Conservation (phyloP, 2,329 filamentous ascomycete species). For the Talaromyces sp. region DNA sequence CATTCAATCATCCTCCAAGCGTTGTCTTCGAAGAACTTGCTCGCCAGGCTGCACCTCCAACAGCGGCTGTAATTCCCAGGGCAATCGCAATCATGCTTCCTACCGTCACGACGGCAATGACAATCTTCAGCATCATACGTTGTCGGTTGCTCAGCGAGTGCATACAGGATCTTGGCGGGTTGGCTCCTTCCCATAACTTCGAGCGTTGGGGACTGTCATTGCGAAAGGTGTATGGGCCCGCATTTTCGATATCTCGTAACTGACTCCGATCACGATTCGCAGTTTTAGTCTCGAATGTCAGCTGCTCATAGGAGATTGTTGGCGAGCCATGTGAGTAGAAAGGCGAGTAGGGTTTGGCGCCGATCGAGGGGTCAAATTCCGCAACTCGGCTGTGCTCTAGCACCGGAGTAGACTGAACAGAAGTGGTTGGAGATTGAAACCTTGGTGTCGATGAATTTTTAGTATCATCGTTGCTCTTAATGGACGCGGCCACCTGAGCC, state of each 20-base stretch:
- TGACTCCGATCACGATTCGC: conserved; percentile 16
- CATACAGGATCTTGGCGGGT: conserved; percentile 39
- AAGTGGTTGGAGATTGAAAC: conserved; percentile 13
- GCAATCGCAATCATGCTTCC: conserved; percentile 50
- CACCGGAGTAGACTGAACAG: conserved; percentile 22
- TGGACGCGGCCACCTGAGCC: conserved; percentile 27
- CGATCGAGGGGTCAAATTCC: conserved; percentile 44
- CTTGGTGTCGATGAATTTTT: conserved; percentile 16
- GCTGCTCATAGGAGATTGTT: conserved; percentile 28
- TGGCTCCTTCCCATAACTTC: conserved; percentile 39
- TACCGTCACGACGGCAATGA: conserved; percentile 46
- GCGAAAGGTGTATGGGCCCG: conserved; percentile 20
- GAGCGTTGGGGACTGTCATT: conserved; percentile 30
- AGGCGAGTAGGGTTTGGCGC: conserved; percentile 46
- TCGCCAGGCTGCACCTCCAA: conserved; percentile 49
- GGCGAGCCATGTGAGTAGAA: conserved; percentile 48
- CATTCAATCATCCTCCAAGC: conserved; percentile 21
- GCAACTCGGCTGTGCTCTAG: conserved; percentile 7
- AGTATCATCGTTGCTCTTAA: conserved; percentile 27
- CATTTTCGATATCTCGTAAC: conserved; percentile 38
- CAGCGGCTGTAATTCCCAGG: conserved; percentile 47
- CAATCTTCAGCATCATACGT: conserved; percentile 41
- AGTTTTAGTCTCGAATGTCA: conserved; percentile 29
- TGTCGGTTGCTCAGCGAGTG: conserved; percentile 38
- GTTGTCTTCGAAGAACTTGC: conserved; percentile 33